Evolutionary conservation across 306 rosid genomes (phyloP).

Genomic region (Crataegus laevigata): DNA sequence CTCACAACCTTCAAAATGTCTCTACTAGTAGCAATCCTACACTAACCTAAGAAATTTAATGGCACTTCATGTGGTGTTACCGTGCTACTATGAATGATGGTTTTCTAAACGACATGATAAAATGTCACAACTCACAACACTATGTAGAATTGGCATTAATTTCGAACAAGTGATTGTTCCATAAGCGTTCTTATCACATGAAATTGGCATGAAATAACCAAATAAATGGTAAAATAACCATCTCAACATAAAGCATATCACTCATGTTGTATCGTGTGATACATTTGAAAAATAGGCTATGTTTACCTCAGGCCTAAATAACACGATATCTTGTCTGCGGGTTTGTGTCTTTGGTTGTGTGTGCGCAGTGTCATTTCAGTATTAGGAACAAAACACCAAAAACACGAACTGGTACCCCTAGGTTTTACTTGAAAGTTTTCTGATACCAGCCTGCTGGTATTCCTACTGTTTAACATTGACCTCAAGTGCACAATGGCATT

Average conservation of each 20-base stretch:
- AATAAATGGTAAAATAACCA: neutral
- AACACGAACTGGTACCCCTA: neutral
- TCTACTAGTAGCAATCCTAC: neutral
- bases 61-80: neutral
- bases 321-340: neutral
- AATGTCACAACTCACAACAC: neutral
- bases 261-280: neutral
- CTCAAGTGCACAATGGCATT: neutral
- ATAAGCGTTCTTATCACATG: neutral
- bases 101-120: neutral
- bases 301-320: neutral
- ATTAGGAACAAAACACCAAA: neutral
- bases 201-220: neutral
- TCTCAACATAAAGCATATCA: neutral
- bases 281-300: neutral
- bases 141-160: neutral
- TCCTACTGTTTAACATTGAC: neutral
- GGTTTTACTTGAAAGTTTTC: neutral
- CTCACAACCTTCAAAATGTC: conserved; percentile 5
- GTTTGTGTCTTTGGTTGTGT: neutral
- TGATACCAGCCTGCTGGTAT: neutral
- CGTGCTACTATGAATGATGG: neutral
- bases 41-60: neutral
- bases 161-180: neutral
- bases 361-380: neutral